These are phyloP conservation scores for Psilocybe cyanescens DNA, from an alignment of 768 basidiomycete genomes.

Conservation along the genomic window DNA sequence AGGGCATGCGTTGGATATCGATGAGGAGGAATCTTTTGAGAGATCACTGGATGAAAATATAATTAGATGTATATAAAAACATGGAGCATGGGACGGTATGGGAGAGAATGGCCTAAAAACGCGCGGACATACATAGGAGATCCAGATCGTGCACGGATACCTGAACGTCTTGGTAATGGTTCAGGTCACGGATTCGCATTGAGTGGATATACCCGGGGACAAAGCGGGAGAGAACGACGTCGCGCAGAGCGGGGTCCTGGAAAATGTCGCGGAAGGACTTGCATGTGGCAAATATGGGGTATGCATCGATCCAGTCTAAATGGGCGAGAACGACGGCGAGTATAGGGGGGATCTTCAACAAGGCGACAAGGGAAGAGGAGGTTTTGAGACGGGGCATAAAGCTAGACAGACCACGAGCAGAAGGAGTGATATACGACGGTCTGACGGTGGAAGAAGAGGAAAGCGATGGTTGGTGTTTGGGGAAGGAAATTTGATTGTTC, in stretches of 20 bases:
- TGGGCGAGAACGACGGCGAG: conserved; percentile 32
- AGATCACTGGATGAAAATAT: conserved; percentile 50
- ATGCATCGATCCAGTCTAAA: conserved; percentile 42
- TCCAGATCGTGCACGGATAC: conserved; percentile 64
- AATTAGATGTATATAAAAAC: conserved; percentile 2
- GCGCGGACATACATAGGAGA: conserved; percentile 60
- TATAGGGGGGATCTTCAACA: conserved; percentile 23
- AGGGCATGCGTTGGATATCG: conserved; percentile 74
- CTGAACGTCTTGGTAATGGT: conserved; percentile 47
- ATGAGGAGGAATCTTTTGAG: conserved; percentile 66
- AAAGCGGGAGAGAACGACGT: conserved; percentile 50
- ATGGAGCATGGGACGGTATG: neutral
- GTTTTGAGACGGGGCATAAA: conserved; percentile 19
- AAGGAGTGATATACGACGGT: conserved; percentile 9
- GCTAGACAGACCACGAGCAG: conserved; percentile 19
- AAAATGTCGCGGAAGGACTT: conserved; percentile 34
- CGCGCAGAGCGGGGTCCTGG: conserved; percentile 28
- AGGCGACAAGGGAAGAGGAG: conserved; percentile 15
- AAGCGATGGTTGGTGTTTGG: conserved; percentile 4
- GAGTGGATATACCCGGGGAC: conserved; percentile 61
- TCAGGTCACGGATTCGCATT: conserved; percentile 42
- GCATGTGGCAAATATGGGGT: conserved; percentile 44
- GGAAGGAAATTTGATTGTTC: neutral
- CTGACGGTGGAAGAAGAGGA: conserved; percentile 4
- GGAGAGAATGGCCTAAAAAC: conserved; percentile 10